Base-by-base conservation (phyloP, 2,329 filamentous ascomycete genomes). In the Ophiostoma angusticollis region DNA sequence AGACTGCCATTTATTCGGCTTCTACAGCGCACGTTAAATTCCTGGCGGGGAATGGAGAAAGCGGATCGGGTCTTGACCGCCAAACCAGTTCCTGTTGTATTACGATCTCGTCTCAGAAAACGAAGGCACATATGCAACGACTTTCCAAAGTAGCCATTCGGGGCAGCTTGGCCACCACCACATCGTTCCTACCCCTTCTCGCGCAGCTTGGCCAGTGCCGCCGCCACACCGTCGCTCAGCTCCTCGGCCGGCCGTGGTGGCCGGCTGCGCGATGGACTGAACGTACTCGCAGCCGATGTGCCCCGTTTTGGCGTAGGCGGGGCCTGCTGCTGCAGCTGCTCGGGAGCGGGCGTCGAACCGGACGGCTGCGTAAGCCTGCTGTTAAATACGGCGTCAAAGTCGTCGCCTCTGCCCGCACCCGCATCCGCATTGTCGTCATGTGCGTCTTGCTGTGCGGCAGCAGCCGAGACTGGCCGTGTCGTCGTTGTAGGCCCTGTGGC, bases 181-280 rank as follows among this genome's bases (percentile, higher is more conserved):
- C 31, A 2, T 1, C 22, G 31, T 29, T 16, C 12, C 50, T 42
- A 58, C 19, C 59, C 59, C 21, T 60, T 59, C 39, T 75, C 60
- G 40, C 74, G 62, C 18, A 80, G 54, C 46, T 61, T 75, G 7
- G 74, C 74, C 44, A 80, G 52, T 13, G 76, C 76, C 23, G 71
- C 72, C 32, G 74, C 72, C 33, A 80, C 58, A 2, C 76, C 74
- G 32, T 65, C 72, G 43, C 65, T 66, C 5, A 80, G 56, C 23
- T 65, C 56, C 5, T 70, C 62, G 31, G 40, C 47, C 43, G 31
- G 48, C 45, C 34, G 45, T 40, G 25, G 45, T 31, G 36, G 48
- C 47, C 33, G 11, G 23, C 23, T 24, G 23, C 7, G 31, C 2
- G 36, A 30, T 18, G 29, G 36, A 12, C 36, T 39, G 6, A 33